A percentile compares a stretch with the other conserved stretches of the same genome.
phyloP scores from a whole-genome alignment of 352 stramenopile species.

The Phytophthora syringae region DNA sequence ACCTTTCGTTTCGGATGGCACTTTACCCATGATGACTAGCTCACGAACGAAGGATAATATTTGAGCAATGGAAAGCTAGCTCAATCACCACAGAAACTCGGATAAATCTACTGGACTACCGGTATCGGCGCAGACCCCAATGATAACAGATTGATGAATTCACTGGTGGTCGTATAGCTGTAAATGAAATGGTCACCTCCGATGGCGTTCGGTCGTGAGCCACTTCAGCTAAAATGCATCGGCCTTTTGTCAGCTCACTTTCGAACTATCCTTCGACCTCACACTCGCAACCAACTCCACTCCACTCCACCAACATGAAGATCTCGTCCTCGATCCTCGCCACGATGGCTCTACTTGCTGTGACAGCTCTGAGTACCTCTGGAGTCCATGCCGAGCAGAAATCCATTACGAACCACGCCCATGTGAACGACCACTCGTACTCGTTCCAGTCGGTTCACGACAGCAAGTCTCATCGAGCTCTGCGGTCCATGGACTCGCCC shows the following conservation, averaged over 20 bases:
- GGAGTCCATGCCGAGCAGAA: conserved; percentile 7
- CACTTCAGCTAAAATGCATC: not conserved
- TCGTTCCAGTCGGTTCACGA: conserved; percentile 4
- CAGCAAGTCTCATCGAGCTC: conserved; percentile 12
- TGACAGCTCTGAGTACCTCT: conserved; percentile 4
- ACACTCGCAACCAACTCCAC: conserved; percentile 3
- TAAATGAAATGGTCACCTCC: no score
- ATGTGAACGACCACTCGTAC: not conserved
- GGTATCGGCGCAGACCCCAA: no score
- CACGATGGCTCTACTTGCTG: conserved; percentile 6
- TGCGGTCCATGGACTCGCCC: conserved; percentile 4
- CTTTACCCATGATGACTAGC: not conserved
- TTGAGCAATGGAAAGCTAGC: not conserved
- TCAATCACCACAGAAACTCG: not conserved
- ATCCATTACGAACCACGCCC: not conserved
- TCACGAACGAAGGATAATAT: not conserved
- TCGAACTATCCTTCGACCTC: conserved; percentile 11
- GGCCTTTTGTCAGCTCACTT: conserved; percentile 2
- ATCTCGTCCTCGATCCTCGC: conserved; percentile 12
- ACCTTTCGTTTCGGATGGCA: not conserved
- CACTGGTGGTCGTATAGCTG: not conserved
- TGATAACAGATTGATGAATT: conserved; percentile 1
- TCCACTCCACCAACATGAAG: conserved; percentile 22
- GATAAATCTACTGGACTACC: not conserved
- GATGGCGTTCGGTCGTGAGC: not conserved